Percentiles rank a stretch among this genome's conserved stretches.
Evolutionary conservation across 2,329 filamentous ascomycete genomes (phyloP).

Genomic region (Microdochium nivale): DNA sequence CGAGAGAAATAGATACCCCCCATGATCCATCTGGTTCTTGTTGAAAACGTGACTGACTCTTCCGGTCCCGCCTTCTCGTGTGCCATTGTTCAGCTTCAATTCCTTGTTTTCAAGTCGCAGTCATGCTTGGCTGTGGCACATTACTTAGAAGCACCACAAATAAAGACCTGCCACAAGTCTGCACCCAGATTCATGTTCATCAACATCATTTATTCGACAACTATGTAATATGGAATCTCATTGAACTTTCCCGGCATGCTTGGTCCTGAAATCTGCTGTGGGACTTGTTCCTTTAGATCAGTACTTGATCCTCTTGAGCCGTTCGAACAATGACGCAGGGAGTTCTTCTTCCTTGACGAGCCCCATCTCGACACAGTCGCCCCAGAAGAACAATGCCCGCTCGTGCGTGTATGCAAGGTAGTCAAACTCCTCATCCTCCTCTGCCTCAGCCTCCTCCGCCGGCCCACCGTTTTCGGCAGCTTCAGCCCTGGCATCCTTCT

Average conservation of each 20-base stretch:
- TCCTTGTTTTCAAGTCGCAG: no score
- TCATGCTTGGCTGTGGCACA: no score
- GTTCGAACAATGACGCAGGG: slow-evolving; percentile 53
- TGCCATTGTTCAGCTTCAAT: no score
- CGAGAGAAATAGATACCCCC: no score
- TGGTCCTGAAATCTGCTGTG: background rate
- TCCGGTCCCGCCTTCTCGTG: no score
- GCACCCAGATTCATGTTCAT: no score
- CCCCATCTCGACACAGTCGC: slow-evolving; percentile 72
- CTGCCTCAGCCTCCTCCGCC: slow-evolving; percentile 33
- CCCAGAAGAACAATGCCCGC: slow-evolving; percentile 88
- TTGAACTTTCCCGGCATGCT: background rate
- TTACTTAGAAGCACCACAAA: no score
- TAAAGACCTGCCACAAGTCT: no score
- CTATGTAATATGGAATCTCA: no score
- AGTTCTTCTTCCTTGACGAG: slow-evolving; percentile 69
- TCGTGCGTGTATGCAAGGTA: slow-evolving; percentile 90
- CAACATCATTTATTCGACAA: no score
- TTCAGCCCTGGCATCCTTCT: background rate
- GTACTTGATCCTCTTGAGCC: slow-evolving; percentile 63
- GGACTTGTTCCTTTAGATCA: slow-evolving; percentile 18
- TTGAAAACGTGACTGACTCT: no score
- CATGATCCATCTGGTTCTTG: no score
- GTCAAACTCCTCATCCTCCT: slow-evolving; percentile 69
- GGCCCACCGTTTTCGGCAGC: slow-evolving; percentile 6